A percentile compares a stretch with the other conserved stretches of the same genome.
phyloP scores from a whole-genome alignment of 345 rosid genomes.

The Hibiscus trionum region DNA sequence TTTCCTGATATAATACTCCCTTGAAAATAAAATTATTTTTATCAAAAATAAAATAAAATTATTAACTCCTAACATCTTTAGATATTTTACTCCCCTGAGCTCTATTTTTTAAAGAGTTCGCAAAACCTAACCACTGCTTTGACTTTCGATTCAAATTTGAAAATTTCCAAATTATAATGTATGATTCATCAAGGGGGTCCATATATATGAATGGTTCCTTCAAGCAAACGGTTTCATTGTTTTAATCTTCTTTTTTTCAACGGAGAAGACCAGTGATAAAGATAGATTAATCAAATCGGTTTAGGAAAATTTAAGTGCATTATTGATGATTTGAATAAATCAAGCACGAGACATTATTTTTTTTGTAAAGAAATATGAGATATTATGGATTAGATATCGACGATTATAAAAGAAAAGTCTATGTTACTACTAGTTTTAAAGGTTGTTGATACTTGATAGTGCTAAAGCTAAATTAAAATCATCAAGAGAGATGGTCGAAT shows the following conservation, averaged over 20 bases:
- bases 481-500: no score
- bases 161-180: neutral
- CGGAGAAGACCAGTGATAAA: neutral
- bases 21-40: neutral
- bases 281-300: no score
- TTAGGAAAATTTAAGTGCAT: neutral
- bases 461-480: neutral
- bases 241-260: neutral
- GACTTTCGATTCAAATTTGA: neutral
- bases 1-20: neutral
- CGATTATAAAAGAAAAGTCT: no score
- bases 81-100: neutral
- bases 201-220: neutral
- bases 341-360: neutral
- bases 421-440: neutral
- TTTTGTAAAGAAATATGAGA: no score
- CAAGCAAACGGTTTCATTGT: neutral
- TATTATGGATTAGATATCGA: no score
- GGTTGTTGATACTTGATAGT: neutral
- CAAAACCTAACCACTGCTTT: neutral
- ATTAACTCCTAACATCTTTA: neutral
- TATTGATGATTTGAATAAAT: neutral
- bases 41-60: neutral
- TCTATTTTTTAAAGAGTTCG: neutral
- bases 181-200: constrained; percentile 2